Evolutionary conservation across 1,284 basidiomycete species (phyloP), one percentile per base, ranked within the genome.

Genomic region (Rhodotorula sp.): DNA sequence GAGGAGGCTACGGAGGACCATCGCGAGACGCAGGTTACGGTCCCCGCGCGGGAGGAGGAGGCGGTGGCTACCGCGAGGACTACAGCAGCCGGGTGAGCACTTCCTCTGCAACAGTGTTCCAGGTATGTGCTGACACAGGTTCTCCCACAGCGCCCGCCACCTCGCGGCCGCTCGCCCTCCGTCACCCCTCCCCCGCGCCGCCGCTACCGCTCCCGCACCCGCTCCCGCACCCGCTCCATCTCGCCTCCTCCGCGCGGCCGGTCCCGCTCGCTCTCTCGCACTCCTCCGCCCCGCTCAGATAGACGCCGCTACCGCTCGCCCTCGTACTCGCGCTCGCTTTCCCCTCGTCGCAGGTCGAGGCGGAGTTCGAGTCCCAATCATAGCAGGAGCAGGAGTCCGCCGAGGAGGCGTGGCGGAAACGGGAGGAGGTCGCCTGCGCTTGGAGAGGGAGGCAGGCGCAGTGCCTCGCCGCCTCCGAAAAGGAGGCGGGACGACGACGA

Each of bases 191-290:
- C 46, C 20, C 58, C 31, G 4, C 58, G 64, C 34, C 53, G 64
- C 26, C 58, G 64, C 34, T 65, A 46, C 20, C 53, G 20, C 30
- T 62, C 61, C 22, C 53, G 46, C 30, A 46, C 61, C 20, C 53
- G 20, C 30, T 62, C 61, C 22, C 53, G 46, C 30, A 46, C 61
- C 16, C 61, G 53, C 11, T 57, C 64, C 24, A 40, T 48, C 40
- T 57, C 65, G 7, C 59, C 46, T 6, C 24, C 57, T n/a, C 66
- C 48, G 18, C 57, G 48, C 11, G 61, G 57, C 4, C 62, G 54
- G 26, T 68, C 69, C 24, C 51, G n/a, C 47, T 68, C 70, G 24
- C 63, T 57, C 37, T 67, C 65, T 15, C 50, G 62, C 10, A 65
- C 63, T 18, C 68, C 64, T 26, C 56, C 63, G 15, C 63, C 47